Evolutionary conservation across 2,329 filamentous ascomycete genomes (phyloP).

Genomic region (Teratosphaeriaceae sp.): DNA sequence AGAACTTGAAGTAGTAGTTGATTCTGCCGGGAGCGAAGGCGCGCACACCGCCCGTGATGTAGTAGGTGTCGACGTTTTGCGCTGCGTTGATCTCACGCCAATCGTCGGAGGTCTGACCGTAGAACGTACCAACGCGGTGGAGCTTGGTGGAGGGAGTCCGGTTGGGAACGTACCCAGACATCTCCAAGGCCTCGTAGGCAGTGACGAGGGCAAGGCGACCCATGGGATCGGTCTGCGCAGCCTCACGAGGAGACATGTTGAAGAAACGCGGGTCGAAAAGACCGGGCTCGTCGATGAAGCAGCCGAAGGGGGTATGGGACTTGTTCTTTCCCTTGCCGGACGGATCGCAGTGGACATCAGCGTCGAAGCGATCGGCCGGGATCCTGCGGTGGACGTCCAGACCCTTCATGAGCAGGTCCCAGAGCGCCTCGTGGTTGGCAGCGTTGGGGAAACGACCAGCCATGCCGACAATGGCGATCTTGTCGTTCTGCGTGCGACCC

Average conservation of each 20-base stretch:
- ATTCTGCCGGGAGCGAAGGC: conserved; percentile 59
- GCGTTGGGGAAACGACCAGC: conserved; percentile 70
- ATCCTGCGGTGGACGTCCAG: conserved; percentile 65
- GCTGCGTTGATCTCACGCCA: conserved; percentile 69
- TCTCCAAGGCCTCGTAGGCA: conserved; percentile 75
- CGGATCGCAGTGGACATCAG: conserved; percentile 63
- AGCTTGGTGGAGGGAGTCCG: conserved; percentile 60
- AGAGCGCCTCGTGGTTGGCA: conserved; percentile 63
- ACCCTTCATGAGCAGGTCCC: conserved; percentile 68
- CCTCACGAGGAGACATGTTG: conserved; percentile 79
- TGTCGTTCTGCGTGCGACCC: conserved; percentile 51
- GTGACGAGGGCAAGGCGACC: conserved; percentile 69
- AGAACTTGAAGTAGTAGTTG: conserved; percentile 72
- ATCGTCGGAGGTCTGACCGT: conserved; percentile 69
- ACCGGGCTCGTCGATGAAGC: conserved; percentile 68
- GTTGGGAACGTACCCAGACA: conserved; percentile 70
- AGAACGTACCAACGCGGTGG: conserved; percentile 64
- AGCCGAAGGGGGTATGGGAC: conserved; percentile 68
- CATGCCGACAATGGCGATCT: conserved; percentile 81
- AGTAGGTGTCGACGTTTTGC: conserved; percentile 65
- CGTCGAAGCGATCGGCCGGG: conserved; percentile 66
- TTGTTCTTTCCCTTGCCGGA: conserved; percentile 70
- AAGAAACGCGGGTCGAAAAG: conserved; percentile 79
- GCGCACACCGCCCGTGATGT: conserved; percentile 56
- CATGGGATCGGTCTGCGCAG: conserved; percentile 74